Evolutionary conservation across 768 basidiomycete species (phyloP), one percentile per base, ranked within the genome.

Genomic region (Mycena galopus): DNA sequence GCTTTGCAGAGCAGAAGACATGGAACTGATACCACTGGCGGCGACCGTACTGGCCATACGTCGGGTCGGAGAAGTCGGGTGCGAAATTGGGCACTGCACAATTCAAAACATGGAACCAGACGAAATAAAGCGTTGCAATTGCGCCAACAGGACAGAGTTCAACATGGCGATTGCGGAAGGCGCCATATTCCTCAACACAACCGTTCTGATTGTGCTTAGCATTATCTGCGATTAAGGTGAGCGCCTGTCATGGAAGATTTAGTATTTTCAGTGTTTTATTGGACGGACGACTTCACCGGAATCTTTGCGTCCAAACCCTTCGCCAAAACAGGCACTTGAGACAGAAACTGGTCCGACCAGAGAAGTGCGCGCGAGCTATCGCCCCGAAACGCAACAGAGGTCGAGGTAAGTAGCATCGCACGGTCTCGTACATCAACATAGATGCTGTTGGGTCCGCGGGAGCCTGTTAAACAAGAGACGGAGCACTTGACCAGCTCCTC

Each of bases 311-410:
- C 72, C 12, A 70, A 65, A 1, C 74, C 72, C 42, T 78, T 76
- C 47, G 77, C 77, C 19, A 56, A 30, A 29, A 81, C 50, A 7
- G 77, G 73, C 3, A 79, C 65, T 19, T 76, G 53, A 7, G 33
- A 66, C 0, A 76, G 7, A 42, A 74, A 75, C 2, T 81, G 55
- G 47, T 83, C 80, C 0, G 81, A 83, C 71, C 73, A 74, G 0
- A 76, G 60, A 11, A 82, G 59, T 0, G 39, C 29, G 10, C 81
- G 76, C 8, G 63, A 71, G 63, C 77, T 80, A 29, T 81, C 80
- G 0, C 83, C 82, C 27, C 79, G 78, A 72, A 80, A 78, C 0
- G 81, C 80, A 19, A 78, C 77, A 11, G 75, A 59, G 0, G 81
- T 76, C 1, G 78, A 74, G 12, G 78, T 33, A 2, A 83, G 73